Base-by-base conservation (phyloP, 768 basidiomycete species). In the Mycena capillaripes region DNA sequence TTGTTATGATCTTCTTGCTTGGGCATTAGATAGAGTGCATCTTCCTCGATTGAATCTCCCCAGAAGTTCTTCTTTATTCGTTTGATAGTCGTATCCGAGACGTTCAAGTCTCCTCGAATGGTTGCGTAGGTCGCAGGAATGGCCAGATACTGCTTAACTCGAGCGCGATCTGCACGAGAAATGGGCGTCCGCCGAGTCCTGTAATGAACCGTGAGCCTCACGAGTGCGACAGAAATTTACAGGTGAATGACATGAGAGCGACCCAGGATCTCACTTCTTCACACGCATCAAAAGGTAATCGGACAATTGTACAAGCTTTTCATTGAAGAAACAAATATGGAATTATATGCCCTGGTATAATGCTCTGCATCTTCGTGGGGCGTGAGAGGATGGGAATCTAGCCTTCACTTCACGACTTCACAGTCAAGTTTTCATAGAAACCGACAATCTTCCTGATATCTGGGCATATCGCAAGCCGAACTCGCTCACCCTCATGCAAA, bases 391-490 rank as follows among this genome's bases (percentile, higher is more conserved):
- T n/a, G n/a, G n/a, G n/a, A n/a, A n/a, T n/a, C n/a, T n/a, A n/a
- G n/a, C n/a, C n/a, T n/a, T n/a, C 9, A 27, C n/a, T 21, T 12
- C 38, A 55, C 66, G 53, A 73, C 72, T 75, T 65, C 1, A 29
- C 40, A 14, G 55, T 75, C 65, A 87, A 75, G 17, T 70, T 77
- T 77, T 94, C 93, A 76, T 90, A 94, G 75, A 90, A 90, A 61
- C 83, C 84, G 29, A 91, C 86, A 40, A 87, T 88, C 79, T 86
- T 88, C 79, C 83, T 85, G 32, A 93, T 84, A 67, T 87, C 87
- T 6, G 92, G 93, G 76, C 92, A 94, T 50, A 93, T 78, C 11
- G 92, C 92, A 30, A 94, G 83, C 60, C 92, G 82, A 19, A 93
- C 86, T 66, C 92, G 88, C 80, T 94, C 92, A 17, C 84, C 83